Evolutionary conservation across 345 rosid species (phyloP), one percentile per base, ranked within the genome.

Genomic region (Fremontodendron californicum): DNA sequence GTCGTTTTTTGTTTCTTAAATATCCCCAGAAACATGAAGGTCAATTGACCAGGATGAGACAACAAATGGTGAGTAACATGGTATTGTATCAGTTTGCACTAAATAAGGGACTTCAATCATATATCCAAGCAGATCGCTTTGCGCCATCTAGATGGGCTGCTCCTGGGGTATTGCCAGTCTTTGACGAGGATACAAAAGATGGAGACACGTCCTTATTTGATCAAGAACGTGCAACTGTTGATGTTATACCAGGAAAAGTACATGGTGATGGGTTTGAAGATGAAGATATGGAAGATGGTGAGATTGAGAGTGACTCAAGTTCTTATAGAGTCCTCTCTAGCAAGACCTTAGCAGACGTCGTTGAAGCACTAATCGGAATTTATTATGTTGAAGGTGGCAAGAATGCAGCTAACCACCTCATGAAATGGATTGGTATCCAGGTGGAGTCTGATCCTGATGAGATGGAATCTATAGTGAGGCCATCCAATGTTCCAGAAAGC

Each of bases 61-160:
- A 96, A 76, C 96, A 93, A 66, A 93, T 93, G 99, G 99, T 96
- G 73, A 92, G 99, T 71, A 96, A 96, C 88, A 85, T 93, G 93
- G 97, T 93, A 57, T 86, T 96, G 75, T 96, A 96, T 70, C 97
- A 89, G 80, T 87, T 84, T 78, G 97, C 99, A 11, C 80, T 96
- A 71, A 86, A 73, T 23, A 92, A 92, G 81, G 97, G 93, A 64
- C 95, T 96, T 75, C 99, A 93, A 74, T 96, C 98, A 12, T 96
- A 90, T 74, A 96, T 96, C 78, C 99, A 93, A 80, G 99, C 97
- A n/a, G 99, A 96, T 83, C 92, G 99, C 42, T 96, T 96, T 87
- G 95, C 99, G 62, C 99, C 99, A 13, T 93, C 94, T 78, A 87
- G 99, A 79, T 93, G 99, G 99, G 97, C 99, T 69, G 99, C 99